A percentile compares a stretch with the other conserved stretches of the same genome.
phyloP scores from a whole-genome alignment of 2,329 filamentous ascomycete species.

The Xylariaceae sp. region DNA sequence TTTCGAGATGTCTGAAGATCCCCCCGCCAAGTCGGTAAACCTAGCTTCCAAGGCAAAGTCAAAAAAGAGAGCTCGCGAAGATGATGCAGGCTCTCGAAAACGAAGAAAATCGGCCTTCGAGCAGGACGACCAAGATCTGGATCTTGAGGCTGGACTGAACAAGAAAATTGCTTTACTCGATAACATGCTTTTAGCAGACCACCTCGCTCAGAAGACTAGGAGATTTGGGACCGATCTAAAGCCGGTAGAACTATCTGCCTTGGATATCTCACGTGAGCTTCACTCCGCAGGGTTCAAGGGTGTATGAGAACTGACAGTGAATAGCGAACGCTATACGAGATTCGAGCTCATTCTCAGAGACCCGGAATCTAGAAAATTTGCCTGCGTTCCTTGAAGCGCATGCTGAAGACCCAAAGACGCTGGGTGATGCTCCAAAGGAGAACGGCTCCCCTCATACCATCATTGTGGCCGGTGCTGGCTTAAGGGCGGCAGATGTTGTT shows the following conservation, averaged over 20 bases:
- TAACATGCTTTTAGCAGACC: conserved; percentile 79
- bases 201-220: conserved; percentile 79
- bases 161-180: conserved; percentile 83
- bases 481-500: conserved; percentile 84
- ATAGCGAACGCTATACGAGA: conserved; percentile 77
- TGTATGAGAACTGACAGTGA: background rate
- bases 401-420: conserved; percentile 59
- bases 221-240: conserved; percentile 83
- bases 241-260: conserved; percentile 81
- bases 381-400: conserved; percentile 78
- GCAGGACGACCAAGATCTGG: conserved; percentile 61
- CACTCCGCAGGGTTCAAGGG: too few relatives aligned
- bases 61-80: conserved; percentile 63
- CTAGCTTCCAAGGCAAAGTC: conserved; percentile 41
- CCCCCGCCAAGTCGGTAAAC: conserved; percentile 27
- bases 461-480: conserved; percentile 81
- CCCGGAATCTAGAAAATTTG: conserved; percentile 73
- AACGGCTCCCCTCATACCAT: conserved; percentile 84
- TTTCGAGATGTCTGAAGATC: conserved; percentile 29
- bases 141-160: conserved; percentile 78
- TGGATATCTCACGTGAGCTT: conserved; percentile 74
- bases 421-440: conserved; percentile 70
- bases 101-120: conserved; percentile 63
- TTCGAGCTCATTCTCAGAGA: conserved; percentile 74
- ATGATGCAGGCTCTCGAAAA: conserved; percentile 48